Evolutionary conservation across 768 basidiomycete genomes (phyloP).

Genomic region (Infundibulicybe gibba): DNA sequence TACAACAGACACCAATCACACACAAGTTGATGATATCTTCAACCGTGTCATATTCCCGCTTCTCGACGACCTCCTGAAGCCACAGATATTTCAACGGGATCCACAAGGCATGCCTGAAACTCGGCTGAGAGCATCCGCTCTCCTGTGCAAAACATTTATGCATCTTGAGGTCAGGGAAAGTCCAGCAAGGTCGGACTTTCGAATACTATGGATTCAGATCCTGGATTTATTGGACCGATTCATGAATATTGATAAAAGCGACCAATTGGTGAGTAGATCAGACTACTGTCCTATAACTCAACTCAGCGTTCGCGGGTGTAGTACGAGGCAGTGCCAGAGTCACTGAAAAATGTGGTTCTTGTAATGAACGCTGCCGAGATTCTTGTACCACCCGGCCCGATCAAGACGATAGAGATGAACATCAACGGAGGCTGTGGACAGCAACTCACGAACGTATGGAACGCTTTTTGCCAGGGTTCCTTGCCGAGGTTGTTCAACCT

Average conservation of each 20-base stretch:
- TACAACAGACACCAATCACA: constrained; percentile 52
- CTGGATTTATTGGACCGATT: constrained; percentile 85
- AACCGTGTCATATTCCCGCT: constrained; percentile 88
- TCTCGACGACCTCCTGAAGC: constrained; percentile 85
- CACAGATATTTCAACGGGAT: constrained; percentile 75
- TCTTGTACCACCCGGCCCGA: constrained; percentile 62
- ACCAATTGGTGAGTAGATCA: constrained; percentile 67
- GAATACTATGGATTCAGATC: constrained; percentile 83
- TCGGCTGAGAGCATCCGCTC: constrained; percentile 79
- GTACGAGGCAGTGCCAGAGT: constrained; percentile 96
- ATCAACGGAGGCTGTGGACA: constrained; percentile 74
- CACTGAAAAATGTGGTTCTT: constrained; percentile 92
- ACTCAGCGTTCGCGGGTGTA: constrained; percentile 22
- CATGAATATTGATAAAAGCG: constrained; percentile 81
- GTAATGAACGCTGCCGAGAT: constrained; percentile 92
- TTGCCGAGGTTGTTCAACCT: constrained; percentile 62
- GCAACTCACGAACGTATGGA: constrained; percentile 86
- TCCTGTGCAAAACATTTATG: constrained; percentile 95
- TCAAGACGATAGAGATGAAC: constrained; percentile 49
- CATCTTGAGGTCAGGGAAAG: constrained; percentile 81
- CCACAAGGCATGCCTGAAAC: constrained; percentile 90
- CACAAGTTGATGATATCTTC: constrained; percentile 79
- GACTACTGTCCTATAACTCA: neutral
- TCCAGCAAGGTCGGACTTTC: constrained; percentile 55
- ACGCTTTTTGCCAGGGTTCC: constrained; percentile 88